Evolutionary conservation across 1,284 basidiomycete species (phyloP).

Genomic region (Cutaneotrichosporon spelunceum): DNA sequence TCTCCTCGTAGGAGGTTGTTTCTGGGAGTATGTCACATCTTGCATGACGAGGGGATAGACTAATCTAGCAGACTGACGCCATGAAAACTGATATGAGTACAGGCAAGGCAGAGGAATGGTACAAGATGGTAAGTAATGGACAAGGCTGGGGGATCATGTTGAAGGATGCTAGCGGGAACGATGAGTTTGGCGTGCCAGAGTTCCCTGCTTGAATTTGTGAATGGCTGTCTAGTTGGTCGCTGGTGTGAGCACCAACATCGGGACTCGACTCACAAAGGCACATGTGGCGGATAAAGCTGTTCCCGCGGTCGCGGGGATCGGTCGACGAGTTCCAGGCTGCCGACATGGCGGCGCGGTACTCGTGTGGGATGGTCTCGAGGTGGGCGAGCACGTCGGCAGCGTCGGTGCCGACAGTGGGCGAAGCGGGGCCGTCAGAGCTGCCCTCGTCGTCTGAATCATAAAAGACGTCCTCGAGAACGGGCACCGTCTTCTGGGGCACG

Average conservation of each 20-base stretch:
- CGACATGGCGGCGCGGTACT: conserved; percentile 9
- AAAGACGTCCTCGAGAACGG: not conserved
- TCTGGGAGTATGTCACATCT: conserved; percentile 5
- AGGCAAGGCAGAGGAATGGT: not conserved
- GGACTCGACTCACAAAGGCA: not conserved
- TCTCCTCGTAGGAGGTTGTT: conserved; percentile 33
- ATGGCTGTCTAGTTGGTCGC: not conserved
- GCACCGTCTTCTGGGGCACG: not conserved
- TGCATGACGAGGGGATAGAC: conserved; percentile 9
- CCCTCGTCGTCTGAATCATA: conserved; percentile 1
- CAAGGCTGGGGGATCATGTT: not conserved
- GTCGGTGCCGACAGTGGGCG: not conserved
- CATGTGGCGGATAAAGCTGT: conserved; percentile 17
- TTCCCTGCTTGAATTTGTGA: not conserved
- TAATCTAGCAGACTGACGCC: not conserved
- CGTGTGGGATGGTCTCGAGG: not conserved
- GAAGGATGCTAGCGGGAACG: not conserved
- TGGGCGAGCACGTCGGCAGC: not conserved
- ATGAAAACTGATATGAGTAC: not conserved
- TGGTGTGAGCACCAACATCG: not conserved
- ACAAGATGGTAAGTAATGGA: conserved; percentile 6
- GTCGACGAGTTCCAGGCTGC: conserved; percentile 1
- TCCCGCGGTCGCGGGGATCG: conserved; percentile 12
- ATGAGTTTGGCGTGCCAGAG: not conserved
- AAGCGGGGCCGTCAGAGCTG: not conserved